These are phyloP conservation scores for Zygoascus flipseniorum DNA, from an alignment of 805 yeast genomes.

Conservation along the genomic window DNA sequence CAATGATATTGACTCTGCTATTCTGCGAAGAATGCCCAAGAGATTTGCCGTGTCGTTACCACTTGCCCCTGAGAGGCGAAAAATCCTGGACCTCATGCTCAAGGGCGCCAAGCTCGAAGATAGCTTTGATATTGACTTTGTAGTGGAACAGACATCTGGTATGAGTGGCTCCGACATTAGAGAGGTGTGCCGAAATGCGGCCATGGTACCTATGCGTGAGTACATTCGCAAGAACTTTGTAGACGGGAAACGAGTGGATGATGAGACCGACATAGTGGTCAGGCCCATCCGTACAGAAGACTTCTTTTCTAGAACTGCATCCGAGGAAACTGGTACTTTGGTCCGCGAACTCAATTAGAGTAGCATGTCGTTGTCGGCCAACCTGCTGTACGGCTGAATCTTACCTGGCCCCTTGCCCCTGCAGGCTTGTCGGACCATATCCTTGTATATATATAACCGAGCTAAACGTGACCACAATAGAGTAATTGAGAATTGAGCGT, in stretches of 20 bases:
- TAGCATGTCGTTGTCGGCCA: no score
- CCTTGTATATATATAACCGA: no score
- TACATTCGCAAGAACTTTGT: constrained; percentile 55
- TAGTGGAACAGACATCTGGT: constrained; percentile 62
- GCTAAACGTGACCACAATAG: no score
- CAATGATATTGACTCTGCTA: constrained; percentile 84
- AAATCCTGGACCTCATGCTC: constrained; percentile 63
- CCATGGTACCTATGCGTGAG: constrained; percentile 80
- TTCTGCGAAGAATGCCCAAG: constrained; percentile 88
- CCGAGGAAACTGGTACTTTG: constrained; percentile 1
- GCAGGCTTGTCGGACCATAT: no score
- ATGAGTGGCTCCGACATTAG: constrained; percentile 86
- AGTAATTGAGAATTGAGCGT: no score
- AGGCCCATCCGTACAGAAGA: constrained; percentile 61
- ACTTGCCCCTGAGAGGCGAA: constrained; percentile 50
- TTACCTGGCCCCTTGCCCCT: no score
- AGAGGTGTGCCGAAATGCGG: constrained; percentile 90
- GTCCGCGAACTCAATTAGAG: constrained; percentile 7
- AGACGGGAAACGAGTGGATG: constrained; percentile 28
- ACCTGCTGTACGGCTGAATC: no score
- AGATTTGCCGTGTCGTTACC: constrained; percentile 76
- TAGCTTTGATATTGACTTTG: constrained; percentile 48
- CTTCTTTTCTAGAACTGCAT: constrained; percentile 40
- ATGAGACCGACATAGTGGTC: constrained; percentile 34
- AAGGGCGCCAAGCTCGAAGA: constrained; percentile 54